These are phyloP conservation scores for Epichloe festucae DNA, from an alignment of 2,329 filamentous ascomycete genomes.

Conservation along the genomic window DNA sequence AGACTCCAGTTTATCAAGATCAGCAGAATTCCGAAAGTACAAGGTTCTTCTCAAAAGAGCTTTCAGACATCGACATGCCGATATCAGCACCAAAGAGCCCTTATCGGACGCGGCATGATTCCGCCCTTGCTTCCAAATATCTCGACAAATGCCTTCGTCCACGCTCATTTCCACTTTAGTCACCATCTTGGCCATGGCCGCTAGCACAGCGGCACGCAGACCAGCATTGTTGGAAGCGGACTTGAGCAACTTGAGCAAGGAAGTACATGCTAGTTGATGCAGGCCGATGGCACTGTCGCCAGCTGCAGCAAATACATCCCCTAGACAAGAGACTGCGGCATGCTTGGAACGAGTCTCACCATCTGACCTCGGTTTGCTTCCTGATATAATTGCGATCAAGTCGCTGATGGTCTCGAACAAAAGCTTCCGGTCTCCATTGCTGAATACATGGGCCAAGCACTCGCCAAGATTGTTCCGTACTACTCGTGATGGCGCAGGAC, in stretches of 20 bases:
- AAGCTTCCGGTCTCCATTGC: slow-evolving; percentile 76
- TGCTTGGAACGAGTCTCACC: slow-evolving; percentile 70
- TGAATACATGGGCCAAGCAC: slow-evolving; percentile 72
- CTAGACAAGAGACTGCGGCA: slow-evolving; percentile 75
- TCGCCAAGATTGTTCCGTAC: slow-evolving; percentile 80
- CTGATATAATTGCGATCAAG: slow-evolving; percentile 57
- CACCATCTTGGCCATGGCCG: slow-evolving; percentile 61
- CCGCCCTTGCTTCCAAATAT: slow-evolving; percentile 86
- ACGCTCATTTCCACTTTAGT: slow-evolving; percentile 62
- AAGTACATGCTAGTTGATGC: slow-evolving; percentile 59
- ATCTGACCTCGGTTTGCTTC: slow-evolving; percentile 61
- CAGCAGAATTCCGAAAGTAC: slow-evolving; percentile 77
- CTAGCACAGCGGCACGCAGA: slow-evolving; percentile 65
- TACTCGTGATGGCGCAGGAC: slow-evolving; percentile 74
- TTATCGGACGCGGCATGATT: slow-evolving; percentile 69
- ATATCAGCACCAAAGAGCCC: slow-evolving; percentile 64
- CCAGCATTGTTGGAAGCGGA: slow-evolving; percentile 67
- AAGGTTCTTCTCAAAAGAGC: slow-evolving; percentile 57
- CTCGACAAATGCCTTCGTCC: slow-evolving; percentile 75
- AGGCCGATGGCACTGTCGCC: slow-evolving; percentile 85
- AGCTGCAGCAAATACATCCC: slow-evolving; percentile 79
- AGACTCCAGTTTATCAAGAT: slow-evolving; percentile 80
- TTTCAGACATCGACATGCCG: slow-evolving; percentile 68
- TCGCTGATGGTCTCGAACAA: slow-evolving; percentile 94
- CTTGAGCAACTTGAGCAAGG: slow-evolving; percentile 69